Evolutionary conservation across 371 early-diverging fungal species (phyloP), one percentile per base, ranked within the genome.

Genomic region (Capillidium rhysosporum): DNA sequence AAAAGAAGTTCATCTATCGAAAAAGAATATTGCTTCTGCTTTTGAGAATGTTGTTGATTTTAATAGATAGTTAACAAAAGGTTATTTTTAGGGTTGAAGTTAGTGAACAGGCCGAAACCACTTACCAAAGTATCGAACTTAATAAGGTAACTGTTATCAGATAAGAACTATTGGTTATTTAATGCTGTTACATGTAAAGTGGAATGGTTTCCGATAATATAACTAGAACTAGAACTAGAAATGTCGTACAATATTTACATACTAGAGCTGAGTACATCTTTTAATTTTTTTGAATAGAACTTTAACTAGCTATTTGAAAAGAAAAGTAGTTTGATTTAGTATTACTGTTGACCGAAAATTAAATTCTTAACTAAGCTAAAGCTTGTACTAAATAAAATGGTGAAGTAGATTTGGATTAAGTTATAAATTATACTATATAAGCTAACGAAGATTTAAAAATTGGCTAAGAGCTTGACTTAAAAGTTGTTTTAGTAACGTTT

Each of bases 61-160:
- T 2, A 45, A 1, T 41, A 20, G 39, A 20, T 26, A 1, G 21
- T 29, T 56, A 51, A 28, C 26, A n/a, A 44, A n/a, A 44, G 10
- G 0, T 51, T 12, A 1, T 18, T 10, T 14, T 18, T 21, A n/a
- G n/a, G n/a, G n/a, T 16, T 23, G 26, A 46, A 34, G 46, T 26
- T 8, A 39, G 39, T 10, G 62, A 58, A 38, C 61, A 66, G 5
- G 73, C 78, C 46, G 60, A 66, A 34, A 68, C 74, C 4, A 61
- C 70, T 1, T 86, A 80, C 57, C 81, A 82, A 68, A 79, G 77
- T 25, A 68, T 75, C 20, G 78, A 77, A 16, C 76, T 75, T 5
- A 69, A 68, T 40, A 76, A 75, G 2, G 69, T 73, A 40, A 80
- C 82, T 8, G 60, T 77, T 52, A 72, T 86, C 46, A 69, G 82